phyloP scores from a whole-genome alignment of 2,329 filamentous ascomycete species.

The Ramularia endophylla region DNA sequence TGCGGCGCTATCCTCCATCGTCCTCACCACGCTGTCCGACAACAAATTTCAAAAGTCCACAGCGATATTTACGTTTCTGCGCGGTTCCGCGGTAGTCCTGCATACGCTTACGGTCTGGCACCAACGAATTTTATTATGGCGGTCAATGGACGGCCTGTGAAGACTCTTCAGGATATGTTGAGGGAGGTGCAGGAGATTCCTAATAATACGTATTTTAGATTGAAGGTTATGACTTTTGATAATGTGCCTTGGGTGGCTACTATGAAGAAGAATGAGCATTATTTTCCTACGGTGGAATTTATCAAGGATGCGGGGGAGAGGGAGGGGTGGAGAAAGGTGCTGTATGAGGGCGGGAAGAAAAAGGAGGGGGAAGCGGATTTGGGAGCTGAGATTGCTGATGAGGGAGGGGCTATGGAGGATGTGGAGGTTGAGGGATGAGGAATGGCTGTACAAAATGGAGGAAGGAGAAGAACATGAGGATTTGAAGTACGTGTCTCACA shows the following conservation, averaged over 20 bases:
- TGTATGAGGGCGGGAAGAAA: constrained; percentile 45
- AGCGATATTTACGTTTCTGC: constrained; percentile 95
- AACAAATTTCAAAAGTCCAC: constrained; percentile 95
- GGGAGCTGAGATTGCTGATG: constrained; percentile 10
- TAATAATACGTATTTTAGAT: constrained; percentile 95
- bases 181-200: constrained; percentile 78
- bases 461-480: constrained; percentile 10
- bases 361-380: constrained; percentile 30
- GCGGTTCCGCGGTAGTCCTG: constrained; percentile 71
- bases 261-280: constrained; percentile 99
- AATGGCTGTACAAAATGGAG: constrained; percentile 4
- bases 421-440: background rate
- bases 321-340: constrained; percentile 53
- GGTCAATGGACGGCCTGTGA: constrained; percentile 83
- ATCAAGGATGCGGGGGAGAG: constrained; percentile 49
- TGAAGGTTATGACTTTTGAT: constrained; percentile 97
- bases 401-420: background rate
- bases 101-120: constrained; percentile 85
- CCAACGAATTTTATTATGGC: constrained; percentile 98
- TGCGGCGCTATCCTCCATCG: constrained; percentile 90
- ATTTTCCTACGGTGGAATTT: constrained; percentile 66
- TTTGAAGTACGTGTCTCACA: constrained; percentile 1
- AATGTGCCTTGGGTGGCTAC: constrained; percentile 99
- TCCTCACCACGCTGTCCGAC: constrained; percentile 90
- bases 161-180: constrained; percentile 75